Percentiles rank a stretch among this genome's conserved stretches.
Evolutionary conservation across 225 moss, liverwort and hornwort species (phyloP).

Genomic region (Pleurozium schreberi): DNA sequence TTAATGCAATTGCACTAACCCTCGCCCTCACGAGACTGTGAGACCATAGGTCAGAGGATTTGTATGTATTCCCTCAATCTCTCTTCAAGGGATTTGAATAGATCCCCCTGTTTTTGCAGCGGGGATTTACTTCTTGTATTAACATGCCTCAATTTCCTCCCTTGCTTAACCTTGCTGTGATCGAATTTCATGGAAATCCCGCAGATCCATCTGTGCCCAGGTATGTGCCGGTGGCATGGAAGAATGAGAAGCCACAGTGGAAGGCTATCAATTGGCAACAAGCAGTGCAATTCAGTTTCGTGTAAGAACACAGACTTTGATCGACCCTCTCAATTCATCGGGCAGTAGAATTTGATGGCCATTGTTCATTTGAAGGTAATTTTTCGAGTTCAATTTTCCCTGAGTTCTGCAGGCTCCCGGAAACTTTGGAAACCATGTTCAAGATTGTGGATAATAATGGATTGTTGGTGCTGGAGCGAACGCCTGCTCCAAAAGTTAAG

Average conservation of each 20-base stretch:
- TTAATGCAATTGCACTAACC: neutral
- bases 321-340: neutral
- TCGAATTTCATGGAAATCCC: neutral
- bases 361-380: neutral
- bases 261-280: neutral
- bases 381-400: neutral
- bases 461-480: neutral
- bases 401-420: neutral
- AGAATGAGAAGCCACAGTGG: neutral
- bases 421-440: neutral
- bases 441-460: neutral
- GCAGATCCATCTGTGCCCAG: neutral
- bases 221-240: neutral
- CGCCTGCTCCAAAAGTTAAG: neutral
- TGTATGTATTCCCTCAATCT: no score
- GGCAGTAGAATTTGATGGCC: no score
- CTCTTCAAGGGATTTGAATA: neutral
- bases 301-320: neutral
- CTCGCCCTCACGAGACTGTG: neutral
- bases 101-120: neutral
- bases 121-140: neutral
- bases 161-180: neutral
- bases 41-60: neutral
- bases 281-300: neutral
- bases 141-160: neutral